Percentiles rank a stretch among this genome's conserved stretches.
phyloP scores from a whole-genome alignment of 495 filamentous ascomycete genomes.

The Trichoderma asperelloides region DNA sequence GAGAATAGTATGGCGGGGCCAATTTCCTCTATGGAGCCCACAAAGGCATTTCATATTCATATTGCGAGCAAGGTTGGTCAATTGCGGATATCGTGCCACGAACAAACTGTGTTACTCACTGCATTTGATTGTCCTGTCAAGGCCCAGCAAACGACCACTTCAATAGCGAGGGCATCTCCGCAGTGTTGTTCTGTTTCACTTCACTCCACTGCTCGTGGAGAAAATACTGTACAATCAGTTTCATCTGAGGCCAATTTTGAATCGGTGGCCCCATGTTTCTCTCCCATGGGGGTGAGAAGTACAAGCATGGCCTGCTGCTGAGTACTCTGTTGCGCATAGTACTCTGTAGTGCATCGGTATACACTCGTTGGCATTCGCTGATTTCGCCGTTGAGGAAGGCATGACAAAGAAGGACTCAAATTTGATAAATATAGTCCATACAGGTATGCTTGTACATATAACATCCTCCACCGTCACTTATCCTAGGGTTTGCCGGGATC shows the following conservation, averaged over 20 bases:
- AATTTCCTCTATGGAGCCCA: neutral
- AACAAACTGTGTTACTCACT: neutral
- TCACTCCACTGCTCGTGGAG: neutral
- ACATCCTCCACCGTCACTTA: too few species aligned
- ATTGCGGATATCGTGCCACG: neutral
- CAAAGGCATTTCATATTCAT: neutral
- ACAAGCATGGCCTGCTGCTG: neutral
- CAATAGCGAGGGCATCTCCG: neutral
- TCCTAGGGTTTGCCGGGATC: too few species aligned
- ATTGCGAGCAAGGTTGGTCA: neutral
- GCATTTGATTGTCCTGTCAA: too few species aligned
- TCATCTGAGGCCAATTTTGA: neutral
- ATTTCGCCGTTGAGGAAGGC: too few species aligned
- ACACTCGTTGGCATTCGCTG: too few species aligned
- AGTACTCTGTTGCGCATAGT: too few species aligned
- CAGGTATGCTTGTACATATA: neutral
- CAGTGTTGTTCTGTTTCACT: neutral
- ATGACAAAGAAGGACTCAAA: neutral
- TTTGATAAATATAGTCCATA: neutral
- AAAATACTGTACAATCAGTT: neutral
- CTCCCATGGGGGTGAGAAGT: neutral
- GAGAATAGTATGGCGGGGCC: neutral
- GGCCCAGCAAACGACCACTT: neutral
- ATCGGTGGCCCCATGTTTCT: neutral
- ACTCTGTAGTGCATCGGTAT: too few species aligned